Percentiles rank a stretch among this genome's conserved stretches.
phyloP scores from a whole-genome alignment of 768 basidiomycete genomes.

The Amanita pseudoporphyria region DNA sequence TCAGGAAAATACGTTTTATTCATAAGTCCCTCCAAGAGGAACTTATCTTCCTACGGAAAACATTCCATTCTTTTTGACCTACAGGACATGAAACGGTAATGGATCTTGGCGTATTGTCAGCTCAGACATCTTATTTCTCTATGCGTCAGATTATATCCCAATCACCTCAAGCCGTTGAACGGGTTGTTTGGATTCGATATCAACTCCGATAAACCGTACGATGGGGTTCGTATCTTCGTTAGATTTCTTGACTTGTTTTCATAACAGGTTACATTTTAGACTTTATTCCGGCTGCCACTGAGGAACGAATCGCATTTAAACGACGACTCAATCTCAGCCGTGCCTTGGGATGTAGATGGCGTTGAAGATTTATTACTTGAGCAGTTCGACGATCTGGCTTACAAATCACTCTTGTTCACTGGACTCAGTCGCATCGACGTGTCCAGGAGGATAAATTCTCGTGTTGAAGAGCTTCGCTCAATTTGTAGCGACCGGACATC shows the following conservation, averaged over 20 bases:
- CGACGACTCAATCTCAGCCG: constrained; percentile 14
- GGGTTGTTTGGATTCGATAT: constrained; percentile 32
- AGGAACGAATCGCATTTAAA: constrained; percentile 19
- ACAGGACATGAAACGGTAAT: constrained; percentile 23
- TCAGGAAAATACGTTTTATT: constrained; percentile 25
- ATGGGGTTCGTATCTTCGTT: constrained; percentile 26
- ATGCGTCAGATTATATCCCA: constrained; percentile 27
- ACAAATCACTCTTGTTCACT: constrained; percentile 34
- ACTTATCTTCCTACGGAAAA: constrained; percentile 26
- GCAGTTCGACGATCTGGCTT: constrained; percentile 21
- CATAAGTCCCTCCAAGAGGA: constrained; percentile 34
- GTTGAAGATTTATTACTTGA: constrained; percentile 19
- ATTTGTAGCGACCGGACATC: constrained; percentile 14
- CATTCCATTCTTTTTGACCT: constrained; percentile 25
- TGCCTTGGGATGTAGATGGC: constrained; percentile 14
- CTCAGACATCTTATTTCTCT: neutral
- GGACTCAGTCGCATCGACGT: constrained; percentile 21
- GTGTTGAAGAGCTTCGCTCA: constrained; percentile 14
- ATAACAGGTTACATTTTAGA: constrained; percentile 17
- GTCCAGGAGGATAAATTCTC: constrained; percentile 13
- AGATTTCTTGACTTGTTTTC: neutral
- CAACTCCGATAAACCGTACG: constrained; percentile 18
- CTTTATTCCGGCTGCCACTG: constrained; percentile 38
- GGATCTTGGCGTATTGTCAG: neutral
- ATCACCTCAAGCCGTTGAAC: constrained; percentile 28